Evolutionary conservation across 805 yeast species (phyloP), one percentile per base, ranked within the genome.

Genomic region (Zygosaccharomyces siamensis): DNA sequence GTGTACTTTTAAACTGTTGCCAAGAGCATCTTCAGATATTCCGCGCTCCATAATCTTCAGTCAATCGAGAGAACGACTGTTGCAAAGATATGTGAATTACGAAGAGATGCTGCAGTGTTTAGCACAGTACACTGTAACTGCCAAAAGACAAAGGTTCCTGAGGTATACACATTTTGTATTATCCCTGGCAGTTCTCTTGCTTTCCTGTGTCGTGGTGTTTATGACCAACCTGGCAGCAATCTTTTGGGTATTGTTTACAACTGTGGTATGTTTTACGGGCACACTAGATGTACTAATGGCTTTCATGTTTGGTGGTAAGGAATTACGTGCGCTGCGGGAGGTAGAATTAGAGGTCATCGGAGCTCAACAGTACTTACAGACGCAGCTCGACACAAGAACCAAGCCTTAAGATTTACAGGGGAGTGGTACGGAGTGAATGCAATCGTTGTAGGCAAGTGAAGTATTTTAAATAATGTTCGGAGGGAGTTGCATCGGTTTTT

Each of bases 271-370:
- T 0, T 73, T 81, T 2, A 75, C 90, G 0, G 97, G 96, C 0
- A 69, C 78, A 0, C 63, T 85, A 1, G 83, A 89, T 61, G 96
- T 96, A 0, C 60, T 87, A 47, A 85, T 93, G 39, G 90, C 92
- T 36, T 77, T 74, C 48, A 61, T 89, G 27, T 92, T 90, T 62
- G 95, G 95, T 0, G 73, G 89, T 30, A 75, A 80, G n/a, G 99
- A 93, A 62, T 64, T 72, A 45, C 72, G 98, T 41, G 92, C 90
- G 0, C 67, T 93, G 42, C 70, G 68, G 21, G 98, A 92, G 67
- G 89, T 89, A 4, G 76, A 77, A 50, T 66, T 74, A 55, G 95
- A 92, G 62, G 86, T 89, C 1, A n/a, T 48, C 1, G 76, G 73
- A 54, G 61, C 62, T 21, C 53, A 50, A 27, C 47, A 44, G 18